Conservation (phyloP, 2,329 filamentous ascomycete genomes). For the Cordyceps tenuipes region DNA sequence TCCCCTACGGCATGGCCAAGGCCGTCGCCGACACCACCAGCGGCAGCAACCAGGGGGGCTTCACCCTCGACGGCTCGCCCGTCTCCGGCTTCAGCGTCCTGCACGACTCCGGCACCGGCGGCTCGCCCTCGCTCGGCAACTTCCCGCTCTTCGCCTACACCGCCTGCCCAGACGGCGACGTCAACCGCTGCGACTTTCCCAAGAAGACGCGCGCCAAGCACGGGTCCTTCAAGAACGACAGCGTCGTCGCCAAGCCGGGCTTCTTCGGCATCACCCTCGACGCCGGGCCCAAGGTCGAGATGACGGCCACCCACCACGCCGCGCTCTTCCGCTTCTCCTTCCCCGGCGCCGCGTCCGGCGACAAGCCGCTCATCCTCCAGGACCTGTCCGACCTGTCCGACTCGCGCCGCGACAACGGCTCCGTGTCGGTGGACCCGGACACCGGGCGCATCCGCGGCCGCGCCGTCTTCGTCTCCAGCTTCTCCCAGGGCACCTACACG, state of each 20-base stretch:
- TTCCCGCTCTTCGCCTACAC: slow-evolving; percentile 64
- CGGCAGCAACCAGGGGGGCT: slow-evolving; percentile 48
- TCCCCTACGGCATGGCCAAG: slow-evolving; percentile 46
- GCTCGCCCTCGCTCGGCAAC: slow-evolving; percentile 57
- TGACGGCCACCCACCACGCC: slow-evolving; percentile 58
- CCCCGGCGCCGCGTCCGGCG: slow-evolving; percentile 28
- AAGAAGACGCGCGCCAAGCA: slow-evolving; percentile 33
- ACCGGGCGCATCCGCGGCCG: slow-evolving; percentile 57
- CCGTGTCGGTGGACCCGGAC: slow-evolving; percentile 42
- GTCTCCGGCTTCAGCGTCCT: slow-evolving; percentile 49
- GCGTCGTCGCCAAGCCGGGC: slow-evolving; percentile 51
- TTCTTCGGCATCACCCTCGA: slow-evolving; percentile 56
- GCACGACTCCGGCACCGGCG: slow-evolving; percentile 52
- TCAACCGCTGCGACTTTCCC: slow-evolving; percentile 54
- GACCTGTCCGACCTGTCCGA: slow-evolving; percentile 58
- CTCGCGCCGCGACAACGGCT: slow-evolving; percentile 49
- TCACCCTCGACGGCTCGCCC: slow-evolving; percentile 40
- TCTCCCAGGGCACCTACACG: slow-evolving; percentile 52
- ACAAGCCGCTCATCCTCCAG: slow-evolving; percentile 53
- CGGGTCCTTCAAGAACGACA: slow-evolving; percentile 39
- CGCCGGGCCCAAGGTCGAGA: slow-evolving; percentile 52
- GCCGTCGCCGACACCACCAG: slow-evolving; percentile 48
- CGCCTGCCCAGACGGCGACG: slow-evolving; percentile 50
- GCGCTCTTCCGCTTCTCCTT: slow-evolving; percentile 61
- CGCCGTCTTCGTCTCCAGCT: slow-evolving; percentile 55